Conservation (phyloP, 2,329 filamentous ascomycete genomes). For the Geosmithia flava region DNA sequence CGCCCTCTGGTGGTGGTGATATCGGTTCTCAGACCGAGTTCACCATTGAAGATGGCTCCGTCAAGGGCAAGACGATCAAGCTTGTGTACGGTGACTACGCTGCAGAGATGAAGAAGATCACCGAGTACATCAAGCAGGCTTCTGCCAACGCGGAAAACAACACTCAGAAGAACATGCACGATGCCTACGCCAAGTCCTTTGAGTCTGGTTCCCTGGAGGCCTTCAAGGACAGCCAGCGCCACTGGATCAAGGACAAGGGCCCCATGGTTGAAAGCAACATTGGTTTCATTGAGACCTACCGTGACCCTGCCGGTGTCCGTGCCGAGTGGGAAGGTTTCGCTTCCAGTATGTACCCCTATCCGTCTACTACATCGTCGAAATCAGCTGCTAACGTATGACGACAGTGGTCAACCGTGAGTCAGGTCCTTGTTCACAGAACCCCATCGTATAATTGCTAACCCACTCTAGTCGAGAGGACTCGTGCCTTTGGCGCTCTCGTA, state of each 20-base stretch:
- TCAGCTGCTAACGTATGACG: background rate
- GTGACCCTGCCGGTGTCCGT: slow-evolving; percentile 68
- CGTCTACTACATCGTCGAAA: background rate
- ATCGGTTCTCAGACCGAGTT: slow-evolving; percentile 54
- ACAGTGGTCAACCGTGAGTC: slow-evolving; percentile 53
- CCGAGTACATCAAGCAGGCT: slow-evolving; percentile 55
- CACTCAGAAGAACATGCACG: slow-evolving; percentile 60
- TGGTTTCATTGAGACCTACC: slow-evolving; percentile 77
- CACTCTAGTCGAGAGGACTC: slow-evolving; percentile 59
- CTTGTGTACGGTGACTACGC: slow-evolving; percentile 66
- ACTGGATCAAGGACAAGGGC: slow-evolving; percentile 74
- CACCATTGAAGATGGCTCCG: slow-evolving; percentile 41
- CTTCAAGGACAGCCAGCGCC: slow-evolving; percentile 69
- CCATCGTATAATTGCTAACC: slow-evolving; percentile 1
- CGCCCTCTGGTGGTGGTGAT: slow-evolving; percentile 54
- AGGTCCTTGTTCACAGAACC: background rate
- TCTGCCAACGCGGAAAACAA: slow-evolving; percentile 60
- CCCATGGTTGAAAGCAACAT: slow-evolving; percentile 72
- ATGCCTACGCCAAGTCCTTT: slow-evolving; percentile 65
- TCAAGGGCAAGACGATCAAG: slow-evolving; percentile 56
- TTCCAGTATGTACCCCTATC: slow-evolving; percentile 28
- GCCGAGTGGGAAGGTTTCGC: slow-evolving; percentile 83
- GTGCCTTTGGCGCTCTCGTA: slow-evolving; percentile 77
- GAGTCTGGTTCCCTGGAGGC: slow-evolving; percentile 59
- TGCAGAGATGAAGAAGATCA: slow-evolving; percentile 58